Conservation (phyloP, 108 stramenopile species). For the Seminavis robusta region DNA sequence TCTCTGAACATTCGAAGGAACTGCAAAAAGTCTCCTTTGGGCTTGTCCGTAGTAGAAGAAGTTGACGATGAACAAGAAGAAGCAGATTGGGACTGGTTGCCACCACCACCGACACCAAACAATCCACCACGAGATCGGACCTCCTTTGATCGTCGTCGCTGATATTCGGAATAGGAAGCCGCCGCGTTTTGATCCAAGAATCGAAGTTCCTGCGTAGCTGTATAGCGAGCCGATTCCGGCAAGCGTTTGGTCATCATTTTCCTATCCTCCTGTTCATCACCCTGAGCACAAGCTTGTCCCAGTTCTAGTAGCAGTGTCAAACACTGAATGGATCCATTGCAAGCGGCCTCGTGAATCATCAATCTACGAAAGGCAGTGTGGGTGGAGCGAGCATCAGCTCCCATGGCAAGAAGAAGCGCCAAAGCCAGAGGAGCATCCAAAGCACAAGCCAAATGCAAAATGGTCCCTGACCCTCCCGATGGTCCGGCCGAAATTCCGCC, state of each 20-base stretch:
- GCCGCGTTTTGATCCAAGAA: no score
- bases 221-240: background rate
- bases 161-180: no score
- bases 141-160: no score
- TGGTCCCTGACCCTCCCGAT: slow-evolving; percentile 60
- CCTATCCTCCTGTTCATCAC: no score
- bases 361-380: slow-evolving; percentile 84
- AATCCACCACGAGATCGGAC: no score
- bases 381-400: slow-evolving; percentile 59
- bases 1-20: slow-evolving; percentile 18
- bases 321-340: slow-evolving; percentile 70
- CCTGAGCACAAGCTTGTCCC: slow-evolving; percentile 28
- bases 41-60: no score
- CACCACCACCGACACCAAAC: no score
- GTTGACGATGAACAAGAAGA: no score
- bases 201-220: background rate
- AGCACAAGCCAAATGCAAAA: slow-evolving; percentile 79
- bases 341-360: slow-evolving; percentile 81
- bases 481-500: slow-evolving; percentile 33
- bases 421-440: slow-evolving; percentile 71
- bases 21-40: slow-evolving; percentile 17
- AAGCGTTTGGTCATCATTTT: background rate
- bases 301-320: slow-evolving; percentile 68
- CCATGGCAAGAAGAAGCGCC: slow-evolving; percentile 71
- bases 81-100: no score